Percentiles rank a stretch among this genome's conserved stretches.
phyloP scores from a whole-genome alignment of 257 asterid species.

The Phtheirospermum japonicum region DNA sequence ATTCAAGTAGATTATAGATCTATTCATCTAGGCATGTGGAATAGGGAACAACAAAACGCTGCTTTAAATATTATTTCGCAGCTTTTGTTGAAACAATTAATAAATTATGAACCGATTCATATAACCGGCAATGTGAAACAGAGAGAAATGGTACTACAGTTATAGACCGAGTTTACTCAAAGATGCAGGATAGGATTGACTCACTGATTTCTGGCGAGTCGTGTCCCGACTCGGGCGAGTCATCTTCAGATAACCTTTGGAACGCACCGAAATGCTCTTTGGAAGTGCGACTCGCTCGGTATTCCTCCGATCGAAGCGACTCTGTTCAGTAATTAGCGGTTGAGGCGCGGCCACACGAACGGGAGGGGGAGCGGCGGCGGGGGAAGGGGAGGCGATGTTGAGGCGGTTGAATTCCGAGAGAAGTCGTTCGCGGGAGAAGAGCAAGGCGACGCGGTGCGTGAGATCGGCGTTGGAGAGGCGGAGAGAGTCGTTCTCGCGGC shows the following conservation, averaged over 20 bases:
- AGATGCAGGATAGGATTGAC: slow-evolving; percentile 22
- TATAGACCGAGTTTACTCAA: slow-evolving; percentile 28
- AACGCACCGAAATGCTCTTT: slow-evolving; percentile 63
- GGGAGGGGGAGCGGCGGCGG: slow-evolving; percentile 23
- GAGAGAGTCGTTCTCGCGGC: slow-evolving; percentile 55
- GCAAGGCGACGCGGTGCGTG: slow-evolving; percentile 53
- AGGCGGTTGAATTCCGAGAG: slow-evolving; percentile 55
- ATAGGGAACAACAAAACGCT: neutral
- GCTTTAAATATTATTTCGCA: neutral
- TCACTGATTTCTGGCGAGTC: slow-evolving; percentile 27
- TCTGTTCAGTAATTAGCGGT: slow-evolving; percentile 27
- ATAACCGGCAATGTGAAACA: neutral
- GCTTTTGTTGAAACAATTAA: neutral
- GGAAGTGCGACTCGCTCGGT: slow-evolving; percentile 46
- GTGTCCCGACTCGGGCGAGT: slow-evolving; percentile 30
- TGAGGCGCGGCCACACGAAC: slow-evolving; percentile 21
- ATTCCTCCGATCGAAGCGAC: slow-evolving; percentile 29
- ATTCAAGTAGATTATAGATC: too few species aligned
- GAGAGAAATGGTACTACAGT: neutral
- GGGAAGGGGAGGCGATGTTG: slow-evolving; percentile 29
- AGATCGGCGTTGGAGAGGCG: slow-evolving; percentile 66
- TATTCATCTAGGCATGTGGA: neutral
- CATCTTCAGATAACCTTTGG: slow-evolving; percentile 49
- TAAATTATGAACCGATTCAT: neutral
- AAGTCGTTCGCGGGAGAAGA: slow-evolving; percentile 52